These are phyloP conservation scores for Alectoria sarmentosa DNA, from an alignment of 495 filamentous ascomycete genomes.

Conservation along the genomic window DNA sequence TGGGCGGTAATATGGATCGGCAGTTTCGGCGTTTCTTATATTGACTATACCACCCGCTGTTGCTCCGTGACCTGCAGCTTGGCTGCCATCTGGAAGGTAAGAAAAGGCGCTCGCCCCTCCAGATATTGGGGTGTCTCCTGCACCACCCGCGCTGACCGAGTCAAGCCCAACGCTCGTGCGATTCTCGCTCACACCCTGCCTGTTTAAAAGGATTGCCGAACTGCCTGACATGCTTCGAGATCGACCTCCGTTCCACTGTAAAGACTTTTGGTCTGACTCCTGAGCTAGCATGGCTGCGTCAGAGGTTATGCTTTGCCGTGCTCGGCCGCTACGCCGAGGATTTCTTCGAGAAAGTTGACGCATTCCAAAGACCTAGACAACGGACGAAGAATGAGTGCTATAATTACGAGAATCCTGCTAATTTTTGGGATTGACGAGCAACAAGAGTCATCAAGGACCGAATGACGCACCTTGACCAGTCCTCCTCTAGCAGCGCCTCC, in stretches of 20 bases:
- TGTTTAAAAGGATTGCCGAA: slow-evolving; percentile 64
- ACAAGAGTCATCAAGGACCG: background rate
- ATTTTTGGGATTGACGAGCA: slow-evolving; percentile 10
- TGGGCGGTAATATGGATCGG: slow-evolving; percentile 78
- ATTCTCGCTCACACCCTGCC: slow-evolving; percentile 42
- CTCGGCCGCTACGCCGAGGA: slow-evolving; percentile 50
- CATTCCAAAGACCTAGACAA: slow-evolving; percentile 68
- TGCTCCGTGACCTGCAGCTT: slow-evolving; percentile 26
- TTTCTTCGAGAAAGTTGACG: slow-evolving; percentile 79
- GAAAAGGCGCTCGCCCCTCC: slow-evolving; percentile 64
- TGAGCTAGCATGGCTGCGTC: slow-evolving; percentile 69
- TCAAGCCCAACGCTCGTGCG: slow-evolving; percentile 41
- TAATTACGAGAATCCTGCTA: slow-evolving; percentile 14
- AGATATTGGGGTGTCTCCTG: slow-evolving; percentile 54
- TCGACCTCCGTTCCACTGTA: slow-evolving; percentile 58
- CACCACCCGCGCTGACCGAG: slow-evolving; percentile 40
- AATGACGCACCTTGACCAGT: slow-evolving; percentile 58
- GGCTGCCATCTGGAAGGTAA: slow-evolving; percentile 48
- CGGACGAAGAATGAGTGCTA: background rate
- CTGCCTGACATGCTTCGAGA: slow-evolving; percentile 79
- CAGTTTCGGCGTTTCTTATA: slow-evolving; percentile 37
- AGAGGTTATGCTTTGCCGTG: slow-evolving; percentile 71
- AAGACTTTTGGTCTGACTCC: slow-evolving; percentile 56
- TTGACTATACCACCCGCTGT: slow-evolving; percentile 38
- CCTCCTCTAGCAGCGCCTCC: slow-evolving; percentile 72